A percentile compares a stretch with the other conserved stretches of the same genome.
Conservation (phyloP, 2,329 filamentous ascomycete species). For the Dothidotthia symphoricarpi region DNA sequence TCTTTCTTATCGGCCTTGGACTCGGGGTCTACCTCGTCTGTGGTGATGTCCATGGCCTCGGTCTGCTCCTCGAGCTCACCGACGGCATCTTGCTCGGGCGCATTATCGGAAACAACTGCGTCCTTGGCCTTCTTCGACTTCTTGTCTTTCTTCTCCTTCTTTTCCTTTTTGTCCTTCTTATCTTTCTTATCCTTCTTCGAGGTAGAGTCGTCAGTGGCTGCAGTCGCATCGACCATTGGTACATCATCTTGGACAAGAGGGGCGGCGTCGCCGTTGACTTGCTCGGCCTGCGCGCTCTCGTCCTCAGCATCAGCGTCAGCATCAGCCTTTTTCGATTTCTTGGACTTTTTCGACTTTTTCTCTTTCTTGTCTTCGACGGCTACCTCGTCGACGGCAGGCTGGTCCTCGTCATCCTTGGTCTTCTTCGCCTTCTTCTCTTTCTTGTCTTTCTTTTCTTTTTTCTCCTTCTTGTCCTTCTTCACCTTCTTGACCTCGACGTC, state of each 20-base stretch:
- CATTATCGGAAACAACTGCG: slow-evolving; percentile 7
- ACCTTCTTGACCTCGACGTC: slow-evolving; percentile 13
- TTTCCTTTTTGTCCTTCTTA: slow-evolving; percentile 20
- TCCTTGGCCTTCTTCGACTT: slow-evolving; percentile 21
- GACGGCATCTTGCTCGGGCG: slow-evolving; percentile 8
- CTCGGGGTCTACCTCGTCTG: slow-evolving; percentile 8
- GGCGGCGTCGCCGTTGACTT: slow-evolving; percentile 13
- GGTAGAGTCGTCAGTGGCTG: slow-evolving; percentile 6
- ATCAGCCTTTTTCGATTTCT: slow-evolving; percentile 7
- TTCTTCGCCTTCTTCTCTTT: slow-evolving; percentile 22
- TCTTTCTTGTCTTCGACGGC: slow-evolving; percentile 14
- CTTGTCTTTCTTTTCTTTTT: slow-evolving; percentile 21
- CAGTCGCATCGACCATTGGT: slow-evolving; percentile 20
- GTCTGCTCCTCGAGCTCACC: slow-evolving; percentile 7
- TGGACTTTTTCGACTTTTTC: slow-evolving; percentile 26
- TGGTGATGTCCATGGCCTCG: no score
- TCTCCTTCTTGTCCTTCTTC: slow-evolving; percentile 18
- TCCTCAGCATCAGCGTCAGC: slow-evolving; percentile 9
- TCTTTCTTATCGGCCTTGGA: slow-evolving; percentile 22
- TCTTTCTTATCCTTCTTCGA: slow-evolving; percentile 21
- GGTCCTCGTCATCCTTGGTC: slow-evolving; percentile 22
- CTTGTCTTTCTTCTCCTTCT: slow-evolving; percentile 27
- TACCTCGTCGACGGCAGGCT: slow-evolving; percentile 9
- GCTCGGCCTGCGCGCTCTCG: slow-evolving; percentile 6
- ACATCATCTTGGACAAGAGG: slow-evolving; percentile 15